These are phyloP conservation scores for Lichtheimia ornata DNA, from an alignment of 371 early-diverging fungal species.

Conservation along the genomic window DNA sequence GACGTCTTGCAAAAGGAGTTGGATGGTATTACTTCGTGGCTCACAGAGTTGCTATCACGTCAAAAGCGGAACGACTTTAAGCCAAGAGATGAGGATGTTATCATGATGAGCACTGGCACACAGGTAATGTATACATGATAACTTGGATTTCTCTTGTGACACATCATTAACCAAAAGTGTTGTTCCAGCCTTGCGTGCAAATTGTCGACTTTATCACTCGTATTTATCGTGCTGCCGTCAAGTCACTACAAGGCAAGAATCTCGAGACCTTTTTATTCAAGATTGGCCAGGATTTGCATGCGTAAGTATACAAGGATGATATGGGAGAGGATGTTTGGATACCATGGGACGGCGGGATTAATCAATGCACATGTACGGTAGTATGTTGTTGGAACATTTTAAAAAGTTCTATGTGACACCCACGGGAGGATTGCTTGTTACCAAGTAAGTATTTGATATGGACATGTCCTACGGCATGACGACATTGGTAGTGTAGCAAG, in stretches of 20 bases:
- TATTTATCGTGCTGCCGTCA: constrained; percentile 57
- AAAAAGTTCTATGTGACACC: constrained; percentile 84
- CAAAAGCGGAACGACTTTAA: constrained; percentile 79
- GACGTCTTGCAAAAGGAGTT: constrained; percentile 76
- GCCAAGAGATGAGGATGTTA: constrained; percentile 83
- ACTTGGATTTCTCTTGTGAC: not conserved
- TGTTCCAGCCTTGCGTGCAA: constrained; percentile 66
- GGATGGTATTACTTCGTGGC: constrained; percentile 62
- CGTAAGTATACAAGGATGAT: constrained; percentile 45
- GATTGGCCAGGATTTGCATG: constrained; percentile 79
- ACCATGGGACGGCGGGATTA: not conserved
- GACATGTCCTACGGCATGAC: too few relatives aligned
- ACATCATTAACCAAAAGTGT: constrained; percentile 3
- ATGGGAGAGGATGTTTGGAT: too few relatives aligned
- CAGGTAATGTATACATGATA: constrained; percentile 34
- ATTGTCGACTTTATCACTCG: constrained; percentile 69
- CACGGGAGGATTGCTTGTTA: constrained; percentile 84
- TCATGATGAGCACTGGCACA: constrained; percentile 74
- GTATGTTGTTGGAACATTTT: constrained; percentile 88
- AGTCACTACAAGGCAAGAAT: constrained; percentile 79
- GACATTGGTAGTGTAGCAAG: not conserved
- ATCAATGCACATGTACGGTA: constrained; percentile 19
- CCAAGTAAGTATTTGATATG: constrained; percentile 61
- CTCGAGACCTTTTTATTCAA: constrained; percentile 75
- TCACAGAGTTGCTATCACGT: constrained; percentile 58